Evolutionary conservation across 192 early-diverging fungal species (phyloP).

Genomic region (Mortierella alpina): DNA sequence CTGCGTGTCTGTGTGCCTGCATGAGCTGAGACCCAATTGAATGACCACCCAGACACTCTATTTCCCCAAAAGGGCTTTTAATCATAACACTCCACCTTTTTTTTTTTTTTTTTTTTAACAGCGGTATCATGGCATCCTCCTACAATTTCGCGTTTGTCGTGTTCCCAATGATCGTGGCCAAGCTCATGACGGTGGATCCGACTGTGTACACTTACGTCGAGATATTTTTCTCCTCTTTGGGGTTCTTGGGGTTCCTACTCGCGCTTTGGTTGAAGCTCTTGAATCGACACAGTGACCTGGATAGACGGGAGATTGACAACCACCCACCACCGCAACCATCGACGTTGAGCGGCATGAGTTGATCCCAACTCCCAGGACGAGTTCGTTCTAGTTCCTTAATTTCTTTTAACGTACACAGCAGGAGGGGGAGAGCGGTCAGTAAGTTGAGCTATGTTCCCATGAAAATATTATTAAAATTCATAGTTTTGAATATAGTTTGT

Average conservation of each 20-base stretch:
- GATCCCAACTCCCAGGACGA: not conserved
- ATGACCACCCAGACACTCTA: not conserved
- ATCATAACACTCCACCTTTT: not conserved
- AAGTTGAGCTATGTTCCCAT: too few species aligned
- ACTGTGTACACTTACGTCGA: slow-evolving; percentile 26
- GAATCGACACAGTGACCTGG: slow-evolving; percentile 17
- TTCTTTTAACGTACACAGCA: too few species aligned
- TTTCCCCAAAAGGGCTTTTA: not conserved
- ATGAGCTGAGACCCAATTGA: not conserved
- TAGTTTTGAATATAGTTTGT: too few species aligned
- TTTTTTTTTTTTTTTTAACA: not conserved
- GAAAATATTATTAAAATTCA: too few species aligned
- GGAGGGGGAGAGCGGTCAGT: too few species aligned
- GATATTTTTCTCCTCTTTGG: slow-evolving; percentile 22
- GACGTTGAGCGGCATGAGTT: not conserved
- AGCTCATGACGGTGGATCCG: slow-evolving; percentile 55
- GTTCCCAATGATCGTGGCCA: slow-evolving; percentile 66
- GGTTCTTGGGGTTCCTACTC: slow-evolving; percentile 10
- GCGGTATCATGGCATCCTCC: slow-evolving; percentile 61
- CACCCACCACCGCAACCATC: not conserved
- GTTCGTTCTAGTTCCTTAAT: too few species aligned
- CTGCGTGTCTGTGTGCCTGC: not conserved
- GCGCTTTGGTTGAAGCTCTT: slow-evolving; percentile 28
- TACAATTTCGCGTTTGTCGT: slow-evolving; percentile 63
- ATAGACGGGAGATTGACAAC: slow-evolving; percentile 22